Evolutionary conservation across 2,329 filamentous ascomycete genomes (phyloP).

Genomic region (Clarireedia paspali): DNA sequence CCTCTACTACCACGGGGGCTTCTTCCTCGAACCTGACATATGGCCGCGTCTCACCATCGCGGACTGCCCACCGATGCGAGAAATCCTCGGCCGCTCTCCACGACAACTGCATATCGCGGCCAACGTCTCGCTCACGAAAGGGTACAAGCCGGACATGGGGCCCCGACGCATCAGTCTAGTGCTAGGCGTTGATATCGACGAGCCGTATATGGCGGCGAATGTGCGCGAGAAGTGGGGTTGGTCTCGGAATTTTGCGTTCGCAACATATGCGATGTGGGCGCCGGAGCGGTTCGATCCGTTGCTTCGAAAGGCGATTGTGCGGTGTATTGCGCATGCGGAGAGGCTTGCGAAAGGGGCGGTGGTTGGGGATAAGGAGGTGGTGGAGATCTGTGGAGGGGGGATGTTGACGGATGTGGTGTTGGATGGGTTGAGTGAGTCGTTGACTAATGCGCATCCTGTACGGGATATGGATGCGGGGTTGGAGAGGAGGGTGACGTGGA

Average conservation of each 20-base stretch:
- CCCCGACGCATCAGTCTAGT: conserved; percentile 16
- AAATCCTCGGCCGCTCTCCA: neutral
- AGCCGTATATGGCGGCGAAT: conserved; percentile 16
- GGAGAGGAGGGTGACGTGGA: conserved; percentile 20
- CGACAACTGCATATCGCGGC: neutral
- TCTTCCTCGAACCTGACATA: conserved; percentile 17
- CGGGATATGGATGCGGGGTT: conserved; percentile 21
- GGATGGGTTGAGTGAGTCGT: conserved; percentile 13
- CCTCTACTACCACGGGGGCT: conserved; percentile 20
- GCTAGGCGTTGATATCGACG: conserved; percentile 19
- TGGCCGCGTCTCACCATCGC: conserved; percentile 14
- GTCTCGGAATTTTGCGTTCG: conserved; percentile 16
- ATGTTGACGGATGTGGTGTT: conserved; percentile 21
- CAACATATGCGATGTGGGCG: conserved; percentile 16
- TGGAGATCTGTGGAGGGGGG: conserved; percentile 16
- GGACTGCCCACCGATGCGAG: conserved; percentile 12
- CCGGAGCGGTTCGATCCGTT: conserved; percentile 20
- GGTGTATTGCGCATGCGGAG: conserved; percentile 16
- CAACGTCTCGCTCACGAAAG: too few species aligned
- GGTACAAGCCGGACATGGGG: neutral
- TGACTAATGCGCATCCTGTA: conserved; percentile 13
- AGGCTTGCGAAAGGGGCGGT: neutral
- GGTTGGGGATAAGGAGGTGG: neutral
- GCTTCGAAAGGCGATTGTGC: conserved; percentile 18
- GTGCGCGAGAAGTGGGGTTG: conserved; percentile 13